phyloP scores from a whole-genome alignment of 352 stramenopile genomes.

The Pythium grandisporangium region DNA sequence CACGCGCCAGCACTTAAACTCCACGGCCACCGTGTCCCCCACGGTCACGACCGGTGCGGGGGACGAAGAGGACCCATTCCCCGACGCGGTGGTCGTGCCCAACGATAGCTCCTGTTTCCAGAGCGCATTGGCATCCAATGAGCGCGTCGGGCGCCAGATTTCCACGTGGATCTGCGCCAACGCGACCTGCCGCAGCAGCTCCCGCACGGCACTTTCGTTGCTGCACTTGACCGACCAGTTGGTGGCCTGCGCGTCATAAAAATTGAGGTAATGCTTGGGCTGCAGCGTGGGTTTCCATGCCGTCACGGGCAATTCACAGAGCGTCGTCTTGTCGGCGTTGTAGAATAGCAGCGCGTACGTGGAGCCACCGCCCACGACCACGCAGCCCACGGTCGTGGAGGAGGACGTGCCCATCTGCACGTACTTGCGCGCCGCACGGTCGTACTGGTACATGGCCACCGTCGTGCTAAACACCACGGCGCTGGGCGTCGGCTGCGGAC shows the following conservation, averaged over 20 bases:
- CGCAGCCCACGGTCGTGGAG: conserved; percentile 46
- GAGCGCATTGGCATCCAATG: conserved; percentile 13
- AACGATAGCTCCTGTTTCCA: conserved; percentile 15
- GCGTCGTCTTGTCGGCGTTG: conserved; percentile 53
- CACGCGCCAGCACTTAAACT: conserved; percentile 68
- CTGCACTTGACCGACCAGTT: conserved; percentile 79
- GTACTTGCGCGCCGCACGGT: conserved; percentile 42
- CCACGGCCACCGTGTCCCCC: conserved; percentile 55
- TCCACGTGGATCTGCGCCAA: conserved; percentile 72
- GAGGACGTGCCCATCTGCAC: conserved; percentile 33
- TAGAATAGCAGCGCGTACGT: conserved; percentile 74
- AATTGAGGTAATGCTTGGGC: conserved; percentile 75
- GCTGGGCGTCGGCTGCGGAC: conserved; percentile 10
- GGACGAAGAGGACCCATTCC: conserved; percentile 16
- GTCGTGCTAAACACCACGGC: conserved; percentile 53
- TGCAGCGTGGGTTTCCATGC: conserved; percentile 60
- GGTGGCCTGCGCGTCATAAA: conserved; percentile 57
- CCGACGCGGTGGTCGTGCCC: conserved; percentile 47
- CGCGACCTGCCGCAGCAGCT: conserved; percentile 66
- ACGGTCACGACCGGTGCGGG: conserved; percentile 15
- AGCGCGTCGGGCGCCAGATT: conserved; percentile 38
- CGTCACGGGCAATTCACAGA: conserved; percentile 46
- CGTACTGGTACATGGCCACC: conserved; percentile 73
- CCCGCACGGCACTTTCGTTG: conserved; percentile 40
- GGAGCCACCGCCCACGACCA: conserved; percentile 55